Percentiles rank a stretch among this genome's conserved stretches.
These are phyloP conservation scores for Pseudisothecium myosuroides DNA, from an alignment of 225 moss, liverwort and hornwort species.

Conservation along the genomic window DNA sequence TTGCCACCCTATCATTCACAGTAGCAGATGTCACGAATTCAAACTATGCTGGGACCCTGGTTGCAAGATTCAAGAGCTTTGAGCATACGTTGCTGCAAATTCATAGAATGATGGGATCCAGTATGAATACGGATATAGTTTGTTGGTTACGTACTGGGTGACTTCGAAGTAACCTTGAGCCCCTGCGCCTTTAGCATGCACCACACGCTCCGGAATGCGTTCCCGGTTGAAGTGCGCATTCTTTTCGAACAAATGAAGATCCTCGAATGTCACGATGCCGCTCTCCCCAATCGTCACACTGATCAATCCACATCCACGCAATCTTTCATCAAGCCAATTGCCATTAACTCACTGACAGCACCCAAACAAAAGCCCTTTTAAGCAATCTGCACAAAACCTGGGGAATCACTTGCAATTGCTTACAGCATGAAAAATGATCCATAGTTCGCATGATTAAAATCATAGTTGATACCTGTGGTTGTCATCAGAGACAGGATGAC, in stretches of 20 bases:
- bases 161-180: conserved; percentile 87
- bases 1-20: background rate
- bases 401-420: background rate
- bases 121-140: background rate
- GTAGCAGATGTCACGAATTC: background rate
- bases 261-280: conserved; percentile 51
- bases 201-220: conserved; percentile 80
- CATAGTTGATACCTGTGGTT: conserved; percentile 41
- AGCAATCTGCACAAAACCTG: background rate
- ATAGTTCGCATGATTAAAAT: too few relatives aligned
- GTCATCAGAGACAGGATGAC: conserved; percentile 62
- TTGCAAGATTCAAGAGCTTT: background rate
- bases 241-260: conserved; percentile 67
- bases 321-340: background rate
- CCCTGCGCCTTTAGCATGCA: conserved; percentile 81
- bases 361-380: background rate
- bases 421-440: background rate
- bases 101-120: background rate
- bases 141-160: conserved; percentile 40
- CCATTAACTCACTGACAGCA: background rate
- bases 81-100: background rate
- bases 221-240: conserved; percentile 74
- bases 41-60: background rate
- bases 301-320: background rate
- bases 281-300: conserved; percentile 77